Percentiles rank a stretch among this genome's conserved stretches.
phyloP scores from a whole-genome alignment of 2,329 filamentous ascomycete species.

The Pseudogymnoascus verrucosus region DNA sequence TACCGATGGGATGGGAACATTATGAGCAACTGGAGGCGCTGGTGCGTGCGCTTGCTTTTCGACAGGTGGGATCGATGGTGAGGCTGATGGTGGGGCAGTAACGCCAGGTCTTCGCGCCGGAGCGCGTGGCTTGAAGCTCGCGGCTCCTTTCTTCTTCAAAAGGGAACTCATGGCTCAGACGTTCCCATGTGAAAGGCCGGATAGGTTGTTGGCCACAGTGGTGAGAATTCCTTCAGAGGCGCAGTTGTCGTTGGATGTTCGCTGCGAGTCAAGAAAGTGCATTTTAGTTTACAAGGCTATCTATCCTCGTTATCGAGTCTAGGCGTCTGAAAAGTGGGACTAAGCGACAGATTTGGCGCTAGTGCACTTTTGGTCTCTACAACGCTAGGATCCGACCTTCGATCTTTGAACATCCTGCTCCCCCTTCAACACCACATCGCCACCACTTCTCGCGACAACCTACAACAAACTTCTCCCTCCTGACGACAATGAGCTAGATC shows the following conservation, averaged over 20 bases:
- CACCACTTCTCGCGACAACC: background rate
- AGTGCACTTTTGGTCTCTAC: conserved; percentile 3
- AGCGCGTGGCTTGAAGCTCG: conserved; percentile 64
- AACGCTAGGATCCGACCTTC: conserved; percentile 6
- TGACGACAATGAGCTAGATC: background rate
- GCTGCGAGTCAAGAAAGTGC: background rate
- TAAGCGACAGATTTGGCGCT: background rate
- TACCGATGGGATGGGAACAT: background rate
- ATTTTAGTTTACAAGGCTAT: background rate
- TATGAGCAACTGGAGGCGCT: conserved; percentile 14
- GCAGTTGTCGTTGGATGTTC: conserved; percentile 1
- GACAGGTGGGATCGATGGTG: conserved; percentile 31
- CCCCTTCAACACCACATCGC: conserved; percentile 1
- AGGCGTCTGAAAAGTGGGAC: conserved; percentile 2
- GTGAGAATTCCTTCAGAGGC: background rate
- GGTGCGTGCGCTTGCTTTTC: conserved; percentile 30
- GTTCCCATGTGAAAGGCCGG: background rate
- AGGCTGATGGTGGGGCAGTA: conserved; percentile 32
- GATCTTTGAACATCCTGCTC: conserved; percentile 5
- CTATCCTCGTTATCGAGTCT: background rate
- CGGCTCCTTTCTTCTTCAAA: conserved; percentile 57
- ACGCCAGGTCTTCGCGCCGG: conserved; percentile 42
- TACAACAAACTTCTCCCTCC: background rate
- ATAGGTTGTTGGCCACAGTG: background rate
- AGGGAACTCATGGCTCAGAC: conserved; percentile 50